Base-by-base conservation (phyloP, 1,139 yeast species). In the Blastobotrys capitulatus region DNA sequence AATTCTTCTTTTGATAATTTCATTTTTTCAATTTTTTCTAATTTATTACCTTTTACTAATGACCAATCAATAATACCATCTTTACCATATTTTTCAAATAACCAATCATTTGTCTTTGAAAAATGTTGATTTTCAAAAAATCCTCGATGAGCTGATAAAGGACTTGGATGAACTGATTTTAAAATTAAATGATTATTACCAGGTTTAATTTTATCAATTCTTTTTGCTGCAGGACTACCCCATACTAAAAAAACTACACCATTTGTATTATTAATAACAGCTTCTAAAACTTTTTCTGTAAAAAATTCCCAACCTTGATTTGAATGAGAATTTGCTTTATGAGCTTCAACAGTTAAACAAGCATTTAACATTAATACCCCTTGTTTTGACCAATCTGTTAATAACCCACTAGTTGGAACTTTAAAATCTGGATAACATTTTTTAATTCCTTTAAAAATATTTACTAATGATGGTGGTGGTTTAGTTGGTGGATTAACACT, bases 281-380 rank as follows among this genome's bases (percentile, higher is more conserved):
- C 72, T 25, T 75, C 70, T 22, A 89, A 76, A 1, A 82, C 88
- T 42, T 78, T 74, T 59, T 80, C 88, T 0, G 98, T 94, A 65
- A 94, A 90, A 38, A 71, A 72, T 62, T 90, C 97, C 99, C 99
- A 94, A 1, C 99, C 99, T 57, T 75, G 76, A 35, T 82, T 80
- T 0, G 96, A 81, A 63, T 94, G 99, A 26, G 97, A 88, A 58
- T 89, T 88, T 15, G 98, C 96, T 61, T 82, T 80, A 64, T 90
- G 97, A 0, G 96, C 96, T 54, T 85, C 85, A 0, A 94, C 99
- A 0, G 98, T 94, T 10, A 94, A 71, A 48, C 92, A 83, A 0
- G 97, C 82, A 69, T 94, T 94, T 43, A 94, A 76, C 73, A 94
- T 69, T 37, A 94, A 71, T 3, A 94, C 97, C 2, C 99, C 99